Base-by-base conservation (phyloP, 148 eudicot genomes). In the Mesembryanthemum crystallinum region DNA sequence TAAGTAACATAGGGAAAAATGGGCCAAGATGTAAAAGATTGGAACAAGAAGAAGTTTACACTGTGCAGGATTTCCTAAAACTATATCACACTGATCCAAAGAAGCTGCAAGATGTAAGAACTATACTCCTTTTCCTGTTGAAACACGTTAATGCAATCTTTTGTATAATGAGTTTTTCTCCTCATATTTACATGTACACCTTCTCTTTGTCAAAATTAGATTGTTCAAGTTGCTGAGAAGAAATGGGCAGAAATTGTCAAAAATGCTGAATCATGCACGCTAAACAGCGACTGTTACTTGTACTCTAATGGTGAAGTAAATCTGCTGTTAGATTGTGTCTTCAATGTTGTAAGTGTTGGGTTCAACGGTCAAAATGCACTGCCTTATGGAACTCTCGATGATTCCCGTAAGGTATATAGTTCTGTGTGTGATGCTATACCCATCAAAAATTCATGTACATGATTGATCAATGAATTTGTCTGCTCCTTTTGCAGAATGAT, bases 191-290 rank as follows among this genome's bases (percentile, higher is more conserved):
- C 21, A 24, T 69, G n/a, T 45, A 8, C 21, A 47, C 62, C 61
- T 49, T 39, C 2, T 66, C n/a, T 0, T 61, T 60, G 32, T 47
- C 65, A 55, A 71, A 23, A 81, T 57, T 73, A 91, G 96, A 74
- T 80, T 49, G 83, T 91, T 43, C 76, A 71, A 57, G 77, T 87
- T 72, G 78, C 87, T 47, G 85, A 82, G 32, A 86, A 75, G 79
- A 74, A 76, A 61, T 89, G 91, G 91, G 76, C 80, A 29, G 81
- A 81, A 57, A 85, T 83, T 27, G 72, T 82, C 20, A 75, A 76
- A 35, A 89, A 91, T 55, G 96, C 96, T 52, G 77, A 49, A 21
- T 76, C 78, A n/a, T 91, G 96, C 74, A 59, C 47, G 70, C 63
- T 89, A 27, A 83, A 74, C 67, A 67, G 76, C 24, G 81, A 81